A percentile compares a stretch with the other conserved stretches of the same genome.
phyloP scores from a whole-genome alignment of 345 rosid genomes.

The Gossypium anomalum region DNA sequence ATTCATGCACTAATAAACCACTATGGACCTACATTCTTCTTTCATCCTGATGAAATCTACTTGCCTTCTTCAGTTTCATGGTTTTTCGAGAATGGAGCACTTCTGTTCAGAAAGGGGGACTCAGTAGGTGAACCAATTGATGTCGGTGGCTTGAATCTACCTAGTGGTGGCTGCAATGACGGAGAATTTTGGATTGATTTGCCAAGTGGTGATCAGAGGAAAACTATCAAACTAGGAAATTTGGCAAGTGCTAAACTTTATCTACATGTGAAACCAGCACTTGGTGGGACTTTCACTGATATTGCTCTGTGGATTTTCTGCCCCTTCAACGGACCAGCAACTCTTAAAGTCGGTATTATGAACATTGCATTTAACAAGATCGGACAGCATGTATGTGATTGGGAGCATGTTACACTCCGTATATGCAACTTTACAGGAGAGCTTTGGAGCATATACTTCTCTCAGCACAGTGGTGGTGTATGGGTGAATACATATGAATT shows the following conservation, averaged over 20 bases:
- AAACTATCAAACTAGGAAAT: slow-evolving; percentile 49
- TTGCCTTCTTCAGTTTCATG: slow-evolving; percentile 77
- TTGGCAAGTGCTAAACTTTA: slow-evolving; percentile 69
- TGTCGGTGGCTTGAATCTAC: slow-evolving; percentile 58
- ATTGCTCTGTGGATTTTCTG: slow-evolving; percentile 83
- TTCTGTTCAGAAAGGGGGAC: slow-evolving; percentile 42
- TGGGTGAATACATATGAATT: slow-evolving; percentile 71
- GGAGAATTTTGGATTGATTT: slow-evolving; percentile 71
- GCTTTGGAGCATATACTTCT: slow-evolving; percentile 72
- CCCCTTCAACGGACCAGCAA: slow-evolving; percentile 89
- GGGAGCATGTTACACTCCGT: slow-evolving; percentile 93
- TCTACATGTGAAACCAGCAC: slow-evolving; percentile 71
- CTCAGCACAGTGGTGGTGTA: slow-evolving; percentile 86
- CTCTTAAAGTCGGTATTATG: slow-evolving; percentile 53
- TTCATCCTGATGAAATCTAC: slow-evolving; percentile 54
- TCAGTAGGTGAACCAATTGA: slow-evolving; percentile 39
- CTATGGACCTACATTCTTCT: slow-evolving; percentile 71
- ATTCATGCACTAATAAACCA: slow-evolving; percentile 54
- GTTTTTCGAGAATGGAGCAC: slow-evolving; percentile 61
- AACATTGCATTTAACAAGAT: slow-evolving; percentile 45
- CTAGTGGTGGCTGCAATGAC: slow-evolving; percentile 60
- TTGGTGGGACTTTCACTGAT: slow-evolving; percentile 80
- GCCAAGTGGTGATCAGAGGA: slow-evolving; percentile 34
- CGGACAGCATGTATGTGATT: slow-evolving; percentile 85
- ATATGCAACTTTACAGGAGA: slow-evolving; percentile 75